phyloP scores from a whole-genome alignment of 2,329 filamentous ascomycete genomes.

The Coniochaeta sp. region DNA sequence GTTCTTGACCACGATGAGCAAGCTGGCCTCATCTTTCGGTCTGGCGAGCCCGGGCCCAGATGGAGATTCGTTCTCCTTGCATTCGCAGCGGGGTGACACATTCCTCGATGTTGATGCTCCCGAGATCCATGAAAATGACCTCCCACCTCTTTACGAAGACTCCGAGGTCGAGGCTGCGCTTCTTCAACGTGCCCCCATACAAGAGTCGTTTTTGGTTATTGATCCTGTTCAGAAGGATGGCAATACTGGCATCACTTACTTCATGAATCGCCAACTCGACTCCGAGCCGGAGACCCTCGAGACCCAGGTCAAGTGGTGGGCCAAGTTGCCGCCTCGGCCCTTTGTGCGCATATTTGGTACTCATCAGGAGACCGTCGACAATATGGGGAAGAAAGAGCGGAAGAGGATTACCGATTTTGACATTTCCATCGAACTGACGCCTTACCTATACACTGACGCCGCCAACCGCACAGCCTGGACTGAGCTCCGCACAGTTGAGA shows the following conservation, averaged over 20 bases:
- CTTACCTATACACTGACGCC: constrained; percentile 44
- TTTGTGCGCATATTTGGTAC: constrained; percentile 44
- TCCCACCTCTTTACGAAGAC: constrained; percentile 39
- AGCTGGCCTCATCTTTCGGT: constrained; percentile 11
- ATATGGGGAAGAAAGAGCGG: constrained; percentile 37
- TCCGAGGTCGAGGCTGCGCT: constrained; percentile 11
- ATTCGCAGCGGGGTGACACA: constrained; percentile 11
- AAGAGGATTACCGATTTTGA: constrained; percentile 50
- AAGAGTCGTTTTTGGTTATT: constrained; percentile 11
- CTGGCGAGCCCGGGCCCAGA: not conserved
- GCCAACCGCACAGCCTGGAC: constrained; percentile 30
- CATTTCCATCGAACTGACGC: constrained; percentile 49
- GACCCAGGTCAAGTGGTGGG: constrained; percentile 33
- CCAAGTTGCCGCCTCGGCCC: constrained; percentile 42
- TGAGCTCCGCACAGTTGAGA: constrained; percentile 42
- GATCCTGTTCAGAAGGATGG: constrained; percentile 15
- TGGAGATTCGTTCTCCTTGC: not conserved
- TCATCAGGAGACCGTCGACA: constrained; percentile 37
- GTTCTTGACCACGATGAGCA: constrained; percentile 14
- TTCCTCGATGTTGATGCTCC: constrained; percentile 29
- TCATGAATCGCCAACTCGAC: constrained; percentile 37
- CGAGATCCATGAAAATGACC: constrained; percentile 27
- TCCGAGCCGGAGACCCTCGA: constrained; percentile 34
- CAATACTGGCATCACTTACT: constrained; percentile 28
- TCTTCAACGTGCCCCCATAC: constrained; percentile 8